These are phyloP conservation scores for Barnettozyma botsteinii DNA, from an alignment of 805 yeast genomes.

Conservation along the genomic window DNA sequence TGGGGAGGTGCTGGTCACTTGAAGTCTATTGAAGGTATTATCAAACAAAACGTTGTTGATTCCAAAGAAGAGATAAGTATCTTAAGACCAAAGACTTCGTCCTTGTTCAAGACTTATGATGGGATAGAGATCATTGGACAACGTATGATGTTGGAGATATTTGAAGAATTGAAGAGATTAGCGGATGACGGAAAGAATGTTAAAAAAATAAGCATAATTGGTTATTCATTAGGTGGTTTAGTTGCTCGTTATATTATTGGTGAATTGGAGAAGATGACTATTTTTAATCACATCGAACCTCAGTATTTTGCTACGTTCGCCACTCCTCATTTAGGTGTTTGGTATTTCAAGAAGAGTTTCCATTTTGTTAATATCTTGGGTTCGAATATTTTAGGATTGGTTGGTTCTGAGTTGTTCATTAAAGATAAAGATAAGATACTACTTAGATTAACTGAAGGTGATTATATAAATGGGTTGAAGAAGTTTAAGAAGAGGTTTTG, in stretches of 20 bases:
- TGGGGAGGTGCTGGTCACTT: constrained; percentile 67
- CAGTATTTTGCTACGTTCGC: constrained; percentile 63
- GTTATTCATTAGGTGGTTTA: constrained; percentile 88
- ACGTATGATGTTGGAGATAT: constrained; percentile 62
- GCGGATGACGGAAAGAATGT: constrained; percentile 26
- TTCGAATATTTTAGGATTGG: constrained; percentile 49
- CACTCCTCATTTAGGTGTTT: constrained; percentile 67
- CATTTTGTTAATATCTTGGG: constrained; percentile 46
- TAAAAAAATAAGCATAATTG: constrained; percentile 64
- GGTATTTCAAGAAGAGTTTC: constrained; percentile 38
- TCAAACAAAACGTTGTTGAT: constrained; percentile 33
- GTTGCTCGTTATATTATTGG: constrained; percentile 81
- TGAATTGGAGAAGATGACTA: constrained; percentile 46
- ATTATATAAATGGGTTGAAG: constrained; percentile 49
- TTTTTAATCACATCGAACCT: constrained; percentile 57
- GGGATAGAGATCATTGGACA: constrained; percentile 74
- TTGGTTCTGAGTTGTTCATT: constrained; percentile 73
- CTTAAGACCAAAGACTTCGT: constrained; percentile 53
- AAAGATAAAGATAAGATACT: constrained; percentile 41
- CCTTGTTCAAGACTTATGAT: constrained; percentile 75
- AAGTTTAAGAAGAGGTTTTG: constrained; percentile 51
- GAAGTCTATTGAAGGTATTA: constrained; percentile 38
- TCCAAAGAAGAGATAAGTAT: constrained; percentile 39
- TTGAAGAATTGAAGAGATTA: constrained; percentile 34
- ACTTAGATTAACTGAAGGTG: constrained; percentile 32